phyloP scores from a whole-genome alignment of 768 basidiomycete species.

The Leccinum boreale region DNA sequence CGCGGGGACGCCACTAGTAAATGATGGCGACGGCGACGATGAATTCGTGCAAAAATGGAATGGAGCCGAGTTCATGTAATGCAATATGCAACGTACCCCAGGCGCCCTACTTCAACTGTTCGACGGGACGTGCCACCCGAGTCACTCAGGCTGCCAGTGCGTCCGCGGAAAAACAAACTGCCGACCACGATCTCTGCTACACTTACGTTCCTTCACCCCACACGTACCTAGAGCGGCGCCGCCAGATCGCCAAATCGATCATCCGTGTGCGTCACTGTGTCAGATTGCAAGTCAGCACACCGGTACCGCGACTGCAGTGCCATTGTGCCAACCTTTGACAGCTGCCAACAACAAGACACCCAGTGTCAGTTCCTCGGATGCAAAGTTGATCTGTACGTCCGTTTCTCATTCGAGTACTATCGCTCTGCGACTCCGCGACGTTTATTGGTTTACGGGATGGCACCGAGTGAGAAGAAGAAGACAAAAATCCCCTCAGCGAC shows the following conservation, averaged over 20 bases:
- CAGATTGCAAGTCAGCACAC: not conserved
- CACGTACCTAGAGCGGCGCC: not conserved
- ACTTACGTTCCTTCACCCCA: not conserved
- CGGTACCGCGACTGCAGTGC: not conserved
- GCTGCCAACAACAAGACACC: not conserved
- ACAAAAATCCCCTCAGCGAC: not conserved
- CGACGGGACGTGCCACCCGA: no score
- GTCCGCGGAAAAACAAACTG: not conserved
- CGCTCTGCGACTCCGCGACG: not conserved
- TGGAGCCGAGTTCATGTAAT: no score
- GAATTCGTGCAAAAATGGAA: no score
- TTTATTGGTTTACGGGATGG: not conserved
- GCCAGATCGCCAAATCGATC: not conserved
- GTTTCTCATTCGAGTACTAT: not conserved
- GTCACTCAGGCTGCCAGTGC: not conserved
- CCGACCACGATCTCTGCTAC: not conserved
- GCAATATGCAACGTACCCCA: no score
- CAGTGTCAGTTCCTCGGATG: not conserved
- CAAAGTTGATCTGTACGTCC: not conserved
- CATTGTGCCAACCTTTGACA: not conserved
- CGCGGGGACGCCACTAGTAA: no score
- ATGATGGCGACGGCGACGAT: no score
- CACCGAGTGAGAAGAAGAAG: not conserved
- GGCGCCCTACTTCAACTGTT: not conserved
- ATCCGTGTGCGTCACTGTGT: not conserved